phyloP scores from a whole-genome alignment of 225 moss, liverwort and hornwort species.

The Bryoerythrophyllum caledonicum region DNA sequence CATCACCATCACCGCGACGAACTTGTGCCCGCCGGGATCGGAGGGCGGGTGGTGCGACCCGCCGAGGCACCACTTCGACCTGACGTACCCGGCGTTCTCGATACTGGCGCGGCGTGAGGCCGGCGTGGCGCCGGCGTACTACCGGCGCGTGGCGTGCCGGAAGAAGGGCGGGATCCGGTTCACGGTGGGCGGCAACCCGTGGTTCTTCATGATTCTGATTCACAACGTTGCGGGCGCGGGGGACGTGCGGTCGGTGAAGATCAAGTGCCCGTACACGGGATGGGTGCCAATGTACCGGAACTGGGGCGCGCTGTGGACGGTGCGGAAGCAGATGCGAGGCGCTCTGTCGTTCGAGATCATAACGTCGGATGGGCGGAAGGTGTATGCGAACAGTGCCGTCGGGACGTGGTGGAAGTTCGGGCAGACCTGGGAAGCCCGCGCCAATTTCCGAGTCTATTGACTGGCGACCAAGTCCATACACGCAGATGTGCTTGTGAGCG shows the following conservation, averaged over 20 bases:
- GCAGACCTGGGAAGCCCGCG: constrained; percentile 28
- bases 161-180: constrained; percentile 17
- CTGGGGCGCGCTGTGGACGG: constrained; percentile 32
- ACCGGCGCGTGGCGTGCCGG: constrained; percentile 8
- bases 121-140: constrained; percentile 39
- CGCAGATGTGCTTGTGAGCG: too few species aligned
- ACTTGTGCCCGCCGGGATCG: constrained; percentile 36
- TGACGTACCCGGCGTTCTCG: constrained; percentile 34
- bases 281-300: constrained; percentile 32
- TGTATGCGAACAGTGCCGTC: neutral
- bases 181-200: constrained; percentile 18
- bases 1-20: too few species aligned
- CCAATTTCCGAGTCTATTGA: neutral
- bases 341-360: constrained; percentile 14
- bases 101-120: constrained; percentile 20
- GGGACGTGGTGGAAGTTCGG: constrained; percentile 18
- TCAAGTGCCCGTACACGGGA: neutral
- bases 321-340: neutral
- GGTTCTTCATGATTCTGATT: constrained; percentile 39
- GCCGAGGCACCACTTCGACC: constrained; percentile 41
- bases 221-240: constrained; percentile 26
- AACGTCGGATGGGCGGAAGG: neutral
- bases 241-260: neutral
- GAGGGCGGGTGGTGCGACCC: constrained; percentile 42
- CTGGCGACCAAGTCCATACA: too few species aligned